Percentiles rank a stretch among this genome's conserved stretches.
These are phyloP conservation scores for Pseudogymnoascus sp. DNA, from an alignment of 2,329 filamentous ascomycete species.

Conservation along the genomic window DNA sequence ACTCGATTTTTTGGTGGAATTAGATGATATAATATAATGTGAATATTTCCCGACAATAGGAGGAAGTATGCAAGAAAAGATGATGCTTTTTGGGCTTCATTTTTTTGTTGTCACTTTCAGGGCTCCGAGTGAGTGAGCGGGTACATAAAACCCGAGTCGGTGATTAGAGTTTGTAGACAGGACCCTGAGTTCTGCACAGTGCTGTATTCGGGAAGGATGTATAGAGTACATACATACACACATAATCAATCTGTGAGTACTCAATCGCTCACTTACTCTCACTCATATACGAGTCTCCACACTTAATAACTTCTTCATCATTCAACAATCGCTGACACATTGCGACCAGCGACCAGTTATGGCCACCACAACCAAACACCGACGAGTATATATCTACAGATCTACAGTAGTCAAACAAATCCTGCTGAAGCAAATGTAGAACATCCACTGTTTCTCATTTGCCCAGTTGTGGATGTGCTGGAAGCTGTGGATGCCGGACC, in stretches of 20 bases:
- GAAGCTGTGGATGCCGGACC: neutral
- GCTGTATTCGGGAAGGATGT: neutral
- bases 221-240: neutral
- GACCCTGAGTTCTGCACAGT: neutral
- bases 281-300: neutral
- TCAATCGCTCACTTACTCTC: neutral
- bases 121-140: no score
- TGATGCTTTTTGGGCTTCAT: neutral
- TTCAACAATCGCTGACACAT: neutral
- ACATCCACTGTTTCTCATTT: neutral
- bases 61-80: neutral
- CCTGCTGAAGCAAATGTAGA: slow-evolving; percentile 4
- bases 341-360: neutral
- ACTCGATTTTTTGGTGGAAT: no score
- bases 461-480: neutral
- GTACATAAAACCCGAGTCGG: no score
- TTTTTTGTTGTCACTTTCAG: neutral
- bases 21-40: neutral
- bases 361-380: neutral
- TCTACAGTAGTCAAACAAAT: neutral
- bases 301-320: neutral
- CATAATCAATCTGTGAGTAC: no score
- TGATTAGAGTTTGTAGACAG: neutral
- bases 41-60: neutral
- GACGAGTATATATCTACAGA: neutral